Evolutionary conservation across 805 yeast species (phyloP).

Genomic region (Debaryomyces maramus): DNA sequence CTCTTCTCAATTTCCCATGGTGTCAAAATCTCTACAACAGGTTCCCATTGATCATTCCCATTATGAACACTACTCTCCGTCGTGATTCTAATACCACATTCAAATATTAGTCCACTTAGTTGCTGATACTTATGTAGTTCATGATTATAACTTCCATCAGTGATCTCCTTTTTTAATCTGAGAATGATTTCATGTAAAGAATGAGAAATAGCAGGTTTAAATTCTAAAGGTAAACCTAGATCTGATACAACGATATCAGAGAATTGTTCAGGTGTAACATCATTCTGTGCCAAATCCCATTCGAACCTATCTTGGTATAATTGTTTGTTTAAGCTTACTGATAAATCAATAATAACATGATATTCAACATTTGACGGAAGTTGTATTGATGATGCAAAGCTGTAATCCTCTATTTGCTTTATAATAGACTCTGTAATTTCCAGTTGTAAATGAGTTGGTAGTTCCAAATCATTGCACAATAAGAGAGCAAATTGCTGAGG

Average conservation of each 20-base stretch:
- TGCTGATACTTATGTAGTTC: constrained; percentile 45
- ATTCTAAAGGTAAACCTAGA: constrained; percentile 80
- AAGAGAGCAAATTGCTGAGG: constrained; percentile 76
- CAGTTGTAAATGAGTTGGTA: constrained; percentile 62
- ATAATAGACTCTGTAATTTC: constrained; percentile 69
- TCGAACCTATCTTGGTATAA: constrained; percentile 90
- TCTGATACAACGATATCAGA: constrained; percentile 82
- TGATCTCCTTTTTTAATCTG: constrained; percentile 75
- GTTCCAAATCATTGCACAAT: constrained; percentile 79
- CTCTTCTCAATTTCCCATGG: constrained; percentile 94
- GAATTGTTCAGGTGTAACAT: constrained; percentile 77
- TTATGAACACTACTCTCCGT: constrained; percentile 70
- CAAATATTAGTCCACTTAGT: constrained; percentile 42
- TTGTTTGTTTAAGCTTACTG: constrained; percentile 79
- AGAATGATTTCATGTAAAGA: constrained; percentile 79
- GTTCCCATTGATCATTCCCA: constrained; percentile 83
- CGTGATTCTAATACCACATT: constrained; percentile 41
- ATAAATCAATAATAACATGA: constrained; percentile 77
- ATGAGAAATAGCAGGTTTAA: constrained; percentile 85
- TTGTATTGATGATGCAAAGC: constrained; percentile 60
- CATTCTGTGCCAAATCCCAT: constrained; percentile 70
- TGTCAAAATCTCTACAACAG: constrained; percentile 79
- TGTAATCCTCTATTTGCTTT: constrained; percentile 78
- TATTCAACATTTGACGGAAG: constrained; percentile 58
- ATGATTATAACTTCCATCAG: constrained; percentile 54